phyloP scores from a whole-genome alignment of 208 protist species.

The Leptomonas pyrrhocoris region DNA sequence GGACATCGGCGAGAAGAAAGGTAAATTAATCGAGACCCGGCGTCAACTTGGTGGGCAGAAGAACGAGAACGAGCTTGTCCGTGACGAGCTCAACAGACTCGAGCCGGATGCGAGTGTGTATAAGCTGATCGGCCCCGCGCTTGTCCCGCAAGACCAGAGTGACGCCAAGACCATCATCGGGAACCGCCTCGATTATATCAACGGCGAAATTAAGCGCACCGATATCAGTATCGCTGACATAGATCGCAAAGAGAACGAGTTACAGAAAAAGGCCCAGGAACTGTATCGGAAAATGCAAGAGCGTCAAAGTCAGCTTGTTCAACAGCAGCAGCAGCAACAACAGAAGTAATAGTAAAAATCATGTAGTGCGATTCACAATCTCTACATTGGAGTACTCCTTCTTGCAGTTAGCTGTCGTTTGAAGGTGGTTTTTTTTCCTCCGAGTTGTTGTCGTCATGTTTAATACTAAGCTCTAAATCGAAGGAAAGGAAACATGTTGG shows the following conservation, averaged over 20 bases:
- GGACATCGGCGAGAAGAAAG: conserved; percentile 85
- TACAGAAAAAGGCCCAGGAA: conserved; percentile 77
- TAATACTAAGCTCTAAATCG: too few species aligned
- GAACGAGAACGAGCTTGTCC: conserved; percentile 95
- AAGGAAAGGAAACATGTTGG: too few species aligned
- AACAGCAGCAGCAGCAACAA: conserved; percentile 62
- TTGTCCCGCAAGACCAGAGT: conserved; percentile 91
- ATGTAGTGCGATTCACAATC: too few species aligned
- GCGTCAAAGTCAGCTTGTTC: conserved; percentile 63
- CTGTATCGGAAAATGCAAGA: conserved; percentile 89
- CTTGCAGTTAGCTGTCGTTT: too few species aligned
- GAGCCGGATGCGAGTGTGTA: conserved; percentile 92
- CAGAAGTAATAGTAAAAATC: conserved; percentile 12
- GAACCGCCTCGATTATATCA: conserved; percentile 94
- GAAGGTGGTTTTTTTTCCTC: too few species aligned
- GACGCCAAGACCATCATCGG: conserved; percentile 92
- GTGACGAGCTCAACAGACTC: conserved; percentile 91
- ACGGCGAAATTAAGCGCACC: conserved; percentile 84
- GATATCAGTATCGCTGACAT: conserved; percentile 82
- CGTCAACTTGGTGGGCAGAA: conserved; percentile 93
- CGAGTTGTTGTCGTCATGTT: too few species aligned
- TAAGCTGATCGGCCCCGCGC: conserved; percentile 95
- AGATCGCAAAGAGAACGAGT: conserved; percentile 74
- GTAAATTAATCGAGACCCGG: conserved; percentile 82
- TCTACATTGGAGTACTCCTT: too few species aligned